Conservation (phyloP, 2,329 filamentous ascomycete species). For the Clarireedia paspali region DNA sequence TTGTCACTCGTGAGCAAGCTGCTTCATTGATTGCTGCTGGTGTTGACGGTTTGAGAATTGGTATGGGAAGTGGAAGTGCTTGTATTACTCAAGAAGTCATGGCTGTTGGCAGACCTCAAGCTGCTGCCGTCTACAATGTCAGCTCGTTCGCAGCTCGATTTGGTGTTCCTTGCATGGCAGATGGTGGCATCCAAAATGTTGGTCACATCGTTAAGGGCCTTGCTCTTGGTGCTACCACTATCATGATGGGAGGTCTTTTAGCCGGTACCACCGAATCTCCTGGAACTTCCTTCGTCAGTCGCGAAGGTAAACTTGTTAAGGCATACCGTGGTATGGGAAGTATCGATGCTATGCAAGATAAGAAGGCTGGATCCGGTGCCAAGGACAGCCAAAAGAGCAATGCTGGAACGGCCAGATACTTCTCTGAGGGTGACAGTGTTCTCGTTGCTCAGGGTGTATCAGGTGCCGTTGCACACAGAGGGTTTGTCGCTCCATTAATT, state of each 20-base stretch:
- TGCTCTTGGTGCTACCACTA: slow-evolving; percentile 83
- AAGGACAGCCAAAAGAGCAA: slow-evolving; percentile 75
- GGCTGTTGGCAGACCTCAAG: slow-evolving; percentile 95
- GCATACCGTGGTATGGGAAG: slow-evolving; percentile 98
- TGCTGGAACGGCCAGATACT: slow-evolving; percentile 94
- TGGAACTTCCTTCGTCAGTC: slow-evolving; percentile 91
- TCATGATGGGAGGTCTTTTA: slow-evolving; percentile 99
- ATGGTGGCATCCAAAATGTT: slow-evolving; percentile 96
- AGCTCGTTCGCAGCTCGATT: slow-evolving; percentile 84
- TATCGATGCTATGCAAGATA: slow-evolving; percentile 99
- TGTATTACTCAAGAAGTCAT: slow-evolving; percentile 99
- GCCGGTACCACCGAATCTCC: slow-evolving; percentile 97
- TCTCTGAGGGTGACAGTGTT: slow-evolving; percentile 91
- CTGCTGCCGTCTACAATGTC: slow-evolving; percentile 85
- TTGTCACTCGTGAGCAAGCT: slow-evolving; percentile 95
- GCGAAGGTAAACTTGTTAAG: slow-evolving; percentile 97
- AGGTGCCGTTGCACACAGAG: slow-evolving; percentile 73
- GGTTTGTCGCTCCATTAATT: slow-evolving; percentile 30
- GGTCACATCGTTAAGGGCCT: slow-evolving; percentile 99
- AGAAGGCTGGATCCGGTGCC: slow-evolving; percentile 79
- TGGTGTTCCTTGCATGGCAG: slow-evolving; percentile 94
- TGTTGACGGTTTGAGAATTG: slow-evolving; percentile 92
- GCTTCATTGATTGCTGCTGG: slow-evolving; percentile 86
- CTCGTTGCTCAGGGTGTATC: slow-evolving; percentile 96
- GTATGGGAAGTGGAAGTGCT: slow-evolving; percentile 96